Base-by-base conservation (phyloP, 441 rosid species). In the Dalechampia spathulata region DNA sequence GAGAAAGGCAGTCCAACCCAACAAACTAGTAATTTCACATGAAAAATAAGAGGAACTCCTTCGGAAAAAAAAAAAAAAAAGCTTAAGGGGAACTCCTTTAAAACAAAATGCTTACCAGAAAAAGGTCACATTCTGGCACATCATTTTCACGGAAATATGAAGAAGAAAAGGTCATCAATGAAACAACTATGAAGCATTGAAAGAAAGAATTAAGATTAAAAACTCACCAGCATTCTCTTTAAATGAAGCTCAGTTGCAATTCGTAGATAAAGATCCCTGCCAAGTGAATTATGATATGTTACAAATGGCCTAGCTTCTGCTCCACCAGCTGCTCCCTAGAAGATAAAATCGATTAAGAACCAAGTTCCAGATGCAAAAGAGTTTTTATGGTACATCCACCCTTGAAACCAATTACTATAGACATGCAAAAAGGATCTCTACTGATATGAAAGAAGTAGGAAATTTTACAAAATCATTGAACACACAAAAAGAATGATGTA, bases 251-350 rank as follows among this genome's bases (percentile, higher is more conserved):
- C 98, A 52, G 96, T 88, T 21, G 98, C 98, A 72, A 91, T 91
- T 75, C 98, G 81, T 61, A 87, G 75, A 70, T 82, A 88, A 36
- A 86, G 96, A 72, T 88, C 85, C 76, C 91, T 86, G 65, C 85
- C 87, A 69, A 91, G 93, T 41, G 98, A 91, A 70, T 91, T 88
- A 78, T 88, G 98, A 73, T 72, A 75, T 25, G 98, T 88, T 32
- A 91, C 80, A 70, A 91, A 91, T n/a, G 95, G 98, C 75, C 96
- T 74, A 36, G 98, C 96, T 68, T 91, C 98, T 15, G 96, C 98
- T 79, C 99, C 94, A 71, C 99, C 99, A 64, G 94, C 99, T 78
- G 94, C 96, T 70, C 96, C 96, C 96, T 88, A 74, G 74, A 65
- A 54, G 49, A 64, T 63, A 44, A 75, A 75, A 68, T 69, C 57